A percentile compares a stretch with the other conserved stretches of the same genome.
Conservation (phyloP, 2,329 filamentous ascomycete genomes). For the Ceratocystis eucalypticola region DNA sequence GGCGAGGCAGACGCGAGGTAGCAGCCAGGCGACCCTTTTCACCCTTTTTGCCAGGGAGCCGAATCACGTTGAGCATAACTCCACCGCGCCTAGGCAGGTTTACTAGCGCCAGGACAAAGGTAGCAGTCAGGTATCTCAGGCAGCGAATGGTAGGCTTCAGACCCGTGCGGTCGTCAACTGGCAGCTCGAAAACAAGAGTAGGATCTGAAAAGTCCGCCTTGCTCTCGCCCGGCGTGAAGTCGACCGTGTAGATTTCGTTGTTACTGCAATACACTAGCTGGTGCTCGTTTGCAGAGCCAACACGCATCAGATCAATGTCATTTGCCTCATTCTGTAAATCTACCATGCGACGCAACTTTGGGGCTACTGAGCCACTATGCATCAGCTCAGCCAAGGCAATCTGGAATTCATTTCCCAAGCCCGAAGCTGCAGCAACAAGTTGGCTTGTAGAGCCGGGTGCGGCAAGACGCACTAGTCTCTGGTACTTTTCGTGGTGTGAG, state of each 20-base stretch:
- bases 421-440: constrained; percentile 66
- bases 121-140: constrained; percentile 44
- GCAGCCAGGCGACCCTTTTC: constrained; percentile 20
- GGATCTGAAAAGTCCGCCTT: constrained; percentile 28
- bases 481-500: constrained; percentile 40
- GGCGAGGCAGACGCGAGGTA: constrained; percentile 23
- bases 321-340: constrained; percentile 43
- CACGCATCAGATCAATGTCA: constrained; percentile 53
- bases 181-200: constrained; percentile 42
- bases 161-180: constrained; percentile 32
- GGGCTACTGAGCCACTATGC: constrained; percentile 32
- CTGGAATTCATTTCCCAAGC: constrained; percentile 60
- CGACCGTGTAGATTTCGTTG: constrained; percentile 56
- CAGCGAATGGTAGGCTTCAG: constrained; percentile 41
- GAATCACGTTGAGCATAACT: constrained; percentile 42
- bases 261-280: constrained; percentile 68
- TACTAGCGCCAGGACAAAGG: constrained; percentile 43
- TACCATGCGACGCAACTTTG: constrained; percentile 36
- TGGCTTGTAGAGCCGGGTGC: constrained; percentile 41
- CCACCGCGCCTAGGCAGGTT: constrained; percentile 48
- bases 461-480: constrained; percentile 44
- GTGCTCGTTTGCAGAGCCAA: constrained; percentile 49
- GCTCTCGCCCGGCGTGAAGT: constrained; percentile 36
- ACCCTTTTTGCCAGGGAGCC: constrained; percentile 31
- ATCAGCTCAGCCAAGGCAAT: constrained; percentile 65